Base-by-base conservation (phyloP, 768 basidiomycete species). In the Lentinula raphanica region DNA sequence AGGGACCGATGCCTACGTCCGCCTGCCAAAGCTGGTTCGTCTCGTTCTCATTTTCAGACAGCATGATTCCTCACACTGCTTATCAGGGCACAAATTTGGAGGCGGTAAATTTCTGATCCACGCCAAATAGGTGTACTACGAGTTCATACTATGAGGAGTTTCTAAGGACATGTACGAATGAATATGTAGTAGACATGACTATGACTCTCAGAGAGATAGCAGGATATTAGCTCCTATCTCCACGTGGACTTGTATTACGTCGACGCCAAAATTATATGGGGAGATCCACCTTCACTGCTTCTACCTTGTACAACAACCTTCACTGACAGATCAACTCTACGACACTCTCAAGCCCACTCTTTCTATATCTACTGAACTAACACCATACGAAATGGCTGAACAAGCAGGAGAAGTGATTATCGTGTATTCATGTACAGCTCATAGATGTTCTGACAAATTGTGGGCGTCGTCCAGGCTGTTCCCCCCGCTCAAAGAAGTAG, bases 1-100 rank as follows among this genome's bases (percentile, higher is more conserved):
- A 91, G 90, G 91, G 40, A 92, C 90, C 1, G 92, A 94, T 67
- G 89, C 87, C 19, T 94, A 89, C 70, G 64, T 94, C 54, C 81
- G 88, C 32, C 76, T 94, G 44, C 92, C 92, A 4, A 92, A 86
- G 69, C 76, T 94, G 68, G 90, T 91, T 61, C 71, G 83, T 71
- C 35, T 40, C 42, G 17, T 11, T 49, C 44, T 61, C 59, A 19
- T 58, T 21, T 12, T 31, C 12, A 13, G 17, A 40, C 23, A 31
- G 40, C 27, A 29, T 39, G 11, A 28, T 27, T 44, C 5, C 13
- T 19, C 7, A 40, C 4, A 17, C 1, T 8, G 17, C 5, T 27
- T 3, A 9, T 6, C 62, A 92, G 91, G 91, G 91, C 32, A 94
- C 90, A 8, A 93, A 90, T 69, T 66, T 92, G 58, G 91, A 94